Conservation (phyloP, 768 basidiomycete species). For the Hygrophorus pudorinus region DNA sequence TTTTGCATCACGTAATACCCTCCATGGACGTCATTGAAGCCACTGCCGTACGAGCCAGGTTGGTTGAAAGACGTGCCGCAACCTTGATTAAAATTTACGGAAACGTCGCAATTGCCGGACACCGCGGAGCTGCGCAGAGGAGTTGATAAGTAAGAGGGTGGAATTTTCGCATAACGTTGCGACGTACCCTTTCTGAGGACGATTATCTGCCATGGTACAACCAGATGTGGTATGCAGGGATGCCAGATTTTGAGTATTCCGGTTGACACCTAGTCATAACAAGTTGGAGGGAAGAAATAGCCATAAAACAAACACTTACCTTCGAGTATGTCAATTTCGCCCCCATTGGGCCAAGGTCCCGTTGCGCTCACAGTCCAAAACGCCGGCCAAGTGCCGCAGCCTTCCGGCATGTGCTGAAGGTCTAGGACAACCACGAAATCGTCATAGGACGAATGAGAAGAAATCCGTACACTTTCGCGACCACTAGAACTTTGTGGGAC, state of each 20-base stretch:
- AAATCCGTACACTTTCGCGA: conserved; percentile 48
- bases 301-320: conserved; percentile 20
- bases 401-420: conserved; percentile 49
- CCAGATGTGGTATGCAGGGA: conserved; percentile 44
- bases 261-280: conserved; percentile 36
- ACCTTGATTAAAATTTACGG: conserved; percentile 46
- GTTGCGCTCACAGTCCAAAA: conserved; percentile 45
- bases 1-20: conserved; percentile 52
- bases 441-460: conserved; percentile 31
- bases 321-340: conserved; percentile 55
- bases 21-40: conserved; percentile 43
- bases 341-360: conserved; percentile 52
- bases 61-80: conserved; percentile 40
- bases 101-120: conserved; percentile 39
- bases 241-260: conserved; percentile 31
- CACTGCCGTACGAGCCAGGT: conserved; percentile 32
- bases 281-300: neutral
- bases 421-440: conserved; percentile 43
- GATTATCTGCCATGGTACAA: conserved; percentile 34
- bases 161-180: too few species aligned
- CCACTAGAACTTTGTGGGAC: conserved; percentile 32
- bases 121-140: conserved; percentile 22
- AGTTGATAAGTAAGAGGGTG: neutral
- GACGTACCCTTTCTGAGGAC: conserved; percentile 39
- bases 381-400: conserved; percentile 55